Percentiles rank a stretch among this genome's conserved stretches.
phyloP scores from a whole-genome alignment of 805 yeast genomes.

The Wickerhamiella lipophila region DNA sequence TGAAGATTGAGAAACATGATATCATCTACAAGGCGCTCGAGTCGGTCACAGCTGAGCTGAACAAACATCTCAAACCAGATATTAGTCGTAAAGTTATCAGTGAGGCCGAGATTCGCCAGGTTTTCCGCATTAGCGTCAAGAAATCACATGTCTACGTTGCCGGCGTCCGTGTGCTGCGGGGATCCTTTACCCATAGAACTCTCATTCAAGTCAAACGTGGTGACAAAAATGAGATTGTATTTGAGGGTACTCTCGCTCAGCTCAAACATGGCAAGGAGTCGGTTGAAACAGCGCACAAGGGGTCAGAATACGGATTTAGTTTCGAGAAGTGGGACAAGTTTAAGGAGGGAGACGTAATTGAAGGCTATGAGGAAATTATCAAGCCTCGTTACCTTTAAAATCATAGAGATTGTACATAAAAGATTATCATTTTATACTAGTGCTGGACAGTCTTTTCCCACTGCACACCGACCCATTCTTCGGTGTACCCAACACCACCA shows the following conservation, averaged over 20 bases:
- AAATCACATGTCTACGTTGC: conserved; percentile 49
- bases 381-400: conserved; percentile 36
- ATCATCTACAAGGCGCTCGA: conserved; percentile 84
- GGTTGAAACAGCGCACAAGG: conserved; percentile 62
- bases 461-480: conserved; percentile 74
- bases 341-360: conserved; percentile 62
- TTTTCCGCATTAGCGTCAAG: conserved; percentile 56
- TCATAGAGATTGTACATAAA: conserved; percentile 17
- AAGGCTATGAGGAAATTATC: conserved; percentile 55
- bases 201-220: conserved; percentile 46
- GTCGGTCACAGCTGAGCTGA: conserved; percentile 56
- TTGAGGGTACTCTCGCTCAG: conserved; percentile 51
- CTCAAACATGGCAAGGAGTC: conserved; percentile 76
- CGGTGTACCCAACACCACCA: conserved; percentile 62
- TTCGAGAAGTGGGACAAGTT: conserved; percentile 55
- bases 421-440: background rate
- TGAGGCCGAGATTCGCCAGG: conserved; percentile 54
- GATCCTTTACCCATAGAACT: conserved; percentile 49
- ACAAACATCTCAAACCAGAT: conserved; percentile 48
- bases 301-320: conserved; percentile 80
- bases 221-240: conserved; percentile 35
- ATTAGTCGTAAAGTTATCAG: conserved; percentile 54
- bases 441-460: conserved; percentile 44
- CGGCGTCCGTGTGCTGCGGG: conserved; percentile 70
- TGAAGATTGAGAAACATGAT: conserved; percentile 51